Evolutionary conservation across 202 grass and related monocot species (phyloP).

Genomic region (Setaria viridis): DNA sequence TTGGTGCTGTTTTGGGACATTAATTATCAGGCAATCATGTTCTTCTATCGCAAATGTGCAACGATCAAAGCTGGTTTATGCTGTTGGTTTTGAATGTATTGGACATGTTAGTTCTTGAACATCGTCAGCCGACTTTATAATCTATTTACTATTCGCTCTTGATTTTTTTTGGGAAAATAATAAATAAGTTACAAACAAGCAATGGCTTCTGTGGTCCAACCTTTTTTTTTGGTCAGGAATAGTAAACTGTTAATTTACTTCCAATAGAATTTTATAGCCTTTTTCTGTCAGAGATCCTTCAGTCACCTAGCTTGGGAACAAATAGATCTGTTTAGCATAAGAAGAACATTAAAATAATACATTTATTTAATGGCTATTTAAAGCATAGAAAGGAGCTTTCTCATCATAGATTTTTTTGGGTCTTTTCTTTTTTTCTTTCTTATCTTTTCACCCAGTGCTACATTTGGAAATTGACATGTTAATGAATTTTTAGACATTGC

Average conservation of each 20-base stretch:
- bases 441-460: neutral
- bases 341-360: neutral
- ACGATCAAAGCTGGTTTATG: neutral
- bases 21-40: neutral
- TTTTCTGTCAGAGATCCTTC: slow-evolving; percentile 3
- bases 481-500: neutral
- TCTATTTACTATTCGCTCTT: slow-evolving; percentile 20
- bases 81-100: neutral
- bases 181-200: neutral
- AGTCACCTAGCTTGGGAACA: neutral
- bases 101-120: slow-evolving; percentile 26
- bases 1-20: neutral
- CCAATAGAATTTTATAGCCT: slow-evolving; percentile 14
- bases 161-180: slow-evolving; percentile 13
- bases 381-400: slow-evolving; percentile 5
- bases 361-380: neutral
- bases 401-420: neutral
- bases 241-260: neutral
- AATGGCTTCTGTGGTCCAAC: too few relatives aligned
- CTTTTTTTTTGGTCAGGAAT: neutral
- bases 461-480: slow-evolving; percentile 20
- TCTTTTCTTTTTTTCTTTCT: neutral
- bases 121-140: neutral
- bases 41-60: neutral
- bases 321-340: neutral